Percentiles rank a stretch among this genome's conserved stretches.
phyloP scores from a whole-genome alignment of 2,329 filamentous ascomycete genomes.

The Sarocladiaceae sp. region DNA sequence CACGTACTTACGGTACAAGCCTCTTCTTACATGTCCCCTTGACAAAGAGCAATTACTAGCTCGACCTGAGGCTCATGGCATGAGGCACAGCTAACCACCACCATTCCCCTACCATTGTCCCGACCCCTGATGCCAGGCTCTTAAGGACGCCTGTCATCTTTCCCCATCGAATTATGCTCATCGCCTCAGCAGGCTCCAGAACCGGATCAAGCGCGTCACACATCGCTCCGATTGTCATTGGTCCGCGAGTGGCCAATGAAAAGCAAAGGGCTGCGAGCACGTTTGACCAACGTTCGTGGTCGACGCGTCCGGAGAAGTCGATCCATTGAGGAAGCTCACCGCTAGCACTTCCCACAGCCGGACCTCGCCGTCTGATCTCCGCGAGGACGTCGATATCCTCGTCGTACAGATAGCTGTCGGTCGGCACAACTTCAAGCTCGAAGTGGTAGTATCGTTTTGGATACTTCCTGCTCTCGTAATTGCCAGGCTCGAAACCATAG shows the following conservation, averaged over 20 bases:
- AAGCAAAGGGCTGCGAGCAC: constrained; percentile 60
- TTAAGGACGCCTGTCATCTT: constrained; percentile 46
- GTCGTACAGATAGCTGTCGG: constrained; percentile 58
- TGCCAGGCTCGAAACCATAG: constrained; percentile 66
- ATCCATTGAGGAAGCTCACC: constrained; percentile 67
- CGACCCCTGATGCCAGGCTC: constrained; percentile 33
- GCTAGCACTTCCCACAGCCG: constrained; percentile 36
- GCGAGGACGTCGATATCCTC: constrained; percentile 41
- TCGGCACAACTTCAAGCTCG: constrained; percentile 55
- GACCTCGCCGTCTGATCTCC: constrained; percentile 27
- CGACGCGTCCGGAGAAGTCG: constrained; percentile 59
- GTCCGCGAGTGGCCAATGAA: constrained; percentile 57
- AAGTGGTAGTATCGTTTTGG: constrained; percentile 64
- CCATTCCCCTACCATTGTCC: constrained; percentile 54
- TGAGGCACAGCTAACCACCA: constrained; percentile 58
- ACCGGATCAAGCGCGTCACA: constrained; percentile 52
- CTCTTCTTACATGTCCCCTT: too few relatives aligned
- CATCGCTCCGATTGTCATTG: constrained; percentile 48
- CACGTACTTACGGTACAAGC: too few relatives aligned
- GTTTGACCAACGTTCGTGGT: constrained; percentile 60
- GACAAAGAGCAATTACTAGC: too few relatives aligned
- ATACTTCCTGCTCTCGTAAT: constrained; percentile 67
- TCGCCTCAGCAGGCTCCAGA: constrained; percentile 60
- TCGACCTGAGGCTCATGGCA: constrained; percentile 8
- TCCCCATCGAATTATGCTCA: constrained; percentile 56